Conservation (phyloP, 1,284 basidiomycete species). For the Fomes fomentarius region DNA sequence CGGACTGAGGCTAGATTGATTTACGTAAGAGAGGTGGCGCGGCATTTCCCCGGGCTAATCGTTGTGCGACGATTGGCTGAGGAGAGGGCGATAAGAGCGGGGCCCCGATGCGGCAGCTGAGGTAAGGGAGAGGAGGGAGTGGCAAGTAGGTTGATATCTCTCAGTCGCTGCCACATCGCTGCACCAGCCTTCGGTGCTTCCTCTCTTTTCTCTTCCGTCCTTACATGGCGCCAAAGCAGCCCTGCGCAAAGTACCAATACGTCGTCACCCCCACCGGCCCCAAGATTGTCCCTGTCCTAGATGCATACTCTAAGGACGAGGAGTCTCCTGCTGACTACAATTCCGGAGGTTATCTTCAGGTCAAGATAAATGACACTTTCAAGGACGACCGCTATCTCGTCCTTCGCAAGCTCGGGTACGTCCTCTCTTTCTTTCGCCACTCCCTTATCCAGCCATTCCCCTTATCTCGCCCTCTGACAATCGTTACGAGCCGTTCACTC, state of each 20-base stretch:
- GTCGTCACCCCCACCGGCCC: slow-evolving; percentile 66
- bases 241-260: slow-evolving; percentile 75
- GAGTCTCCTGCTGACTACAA: slow-evolving; percentile 82
- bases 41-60: slow-evolving; percentile 19
- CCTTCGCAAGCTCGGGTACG: slow-evolving; percentile 81
- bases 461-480: slow-evolving; percentile 24
- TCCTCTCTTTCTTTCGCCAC: slow-evolving; percentile 14
- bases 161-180: slow-evolving; percentile 14
- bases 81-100: slow-evolving; percentile 17
- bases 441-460: background rate
- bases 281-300: slow-evolving; percentile 70
- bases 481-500: slow-evolving; percentile 5
- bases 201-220: slow-evolving; percentile 18
- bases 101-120: slow-evolving; percentile 16
- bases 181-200: slow-evolving; percentile 20
- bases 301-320: slow-evolving; percentile 69
- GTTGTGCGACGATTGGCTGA: slow-evolving; percentile 19
- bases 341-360: slow-evolving; percentile 78
- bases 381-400: slow-evolving; percentile 79
- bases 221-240: slow-evolving; percentile 66
- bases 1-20: background rate
- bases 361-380: slow-evolving; percentile 81
- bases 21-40: slow-evolving; percentile 16
- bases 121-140: slow-evolving; percentile 9
- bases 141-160: slow-evolving; percentile 18